Conservation (phyloP, 2,329 filamentous ascomycete genomes). For the Lasiodiplodia citricola region DNA sequence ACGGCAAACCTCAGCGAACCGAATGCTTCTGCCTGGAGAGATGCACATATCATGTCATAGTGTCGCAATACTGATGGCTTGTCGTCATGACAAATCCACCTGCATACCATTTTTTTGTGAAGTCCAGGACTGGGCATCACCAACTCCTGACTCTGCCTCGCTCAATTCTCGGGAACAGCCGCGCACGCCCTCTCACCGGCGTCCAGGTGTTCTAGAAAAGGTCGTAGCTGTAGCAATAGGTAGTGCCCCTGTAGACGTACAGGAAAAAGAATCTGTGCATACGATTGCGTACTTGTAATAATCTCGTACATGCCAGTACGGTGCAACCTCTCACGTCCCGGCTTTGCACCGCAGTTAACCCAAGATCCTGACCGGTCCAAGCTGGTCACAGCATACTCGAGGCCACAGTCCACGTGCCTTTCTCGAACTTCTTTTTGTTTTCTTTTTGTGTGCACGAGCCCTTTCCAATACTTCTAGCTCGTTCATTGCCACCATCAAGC, state of each 20-base stretch:
- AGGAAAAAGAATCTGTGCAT: not conserved
- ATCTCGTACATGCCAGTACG: not conserved
- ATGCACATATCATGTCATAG: not conserved
- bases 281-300: not conserved
- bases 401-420: not conserved
- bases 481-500: not conserved
- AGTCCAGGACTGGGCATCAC: not conserved
- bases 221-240: not conserved
- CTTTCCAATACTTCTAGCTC: not conserved
- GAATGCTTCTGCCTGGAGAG: conserved; percentile 5
- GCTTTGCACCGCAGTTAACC: not conserved
- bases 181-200: not conserved
- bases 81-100: not conserved
- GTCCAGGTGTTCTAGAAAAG: not conserved
- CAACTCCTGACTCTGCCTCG: not conserved
- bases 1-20: not conserved
- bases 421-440: not conserved
- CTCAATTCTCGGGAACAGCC: not conserved
- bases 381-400: not conserved
- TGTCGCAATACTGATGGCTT: not conserved
- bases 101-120: not conserved
- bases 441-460: not conserved
- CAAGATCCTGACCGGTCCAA: not conserved
- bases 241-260: not conserved
- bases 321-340: not conserved